These are phyloP conservation scores for Pythium sukuiense DNA, from an alignment of 352 stramenopile species.

Conservation along the genomic window DNA sequence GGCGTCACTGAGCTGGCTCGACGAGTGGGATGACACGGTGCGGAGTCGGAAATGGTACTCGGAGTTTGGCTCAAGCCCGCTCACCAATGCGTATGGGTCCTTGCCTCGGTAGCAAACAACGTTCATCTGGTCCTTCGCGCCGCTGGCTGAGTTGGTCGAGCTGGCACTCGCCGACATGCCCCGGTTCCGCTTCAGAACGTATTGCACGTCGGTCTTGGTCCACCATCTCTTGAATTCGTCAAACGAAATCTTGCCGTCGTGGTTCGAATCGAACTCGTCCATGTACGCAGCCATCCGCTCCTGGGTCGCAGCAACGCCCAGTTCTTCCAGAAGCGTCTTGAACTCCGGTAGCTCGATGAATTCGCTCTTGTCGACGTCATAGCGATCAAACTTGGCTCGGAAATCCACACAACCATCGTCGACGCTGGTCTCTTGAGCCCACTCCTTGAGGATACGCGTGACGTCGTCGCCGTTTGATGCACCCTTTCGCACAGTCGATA, in stretches of 20 bases:
- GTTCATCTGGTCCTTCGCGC: slow-evolving; percentile 41
- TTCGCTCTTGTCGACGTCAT: slow-evolving; percentile 67
- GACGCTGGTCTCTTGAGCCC: slow-evolving; percentile 75
- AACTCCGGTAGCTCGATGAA: slow-evolving; percentile 87
- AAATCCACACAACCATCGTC: slow-evolving; percentile 76
- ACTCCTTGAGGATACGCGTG: slow-evolving; percentile 80
- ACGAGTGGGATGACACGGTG: slow-evolving; percentile 69
- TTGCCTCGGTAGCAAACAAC: slow-evolving; percentile 77
- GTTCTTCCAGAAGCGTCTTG: slow-evolving; percentile 79
- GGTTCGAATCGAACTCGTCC: slow-evolving; percentile 76
- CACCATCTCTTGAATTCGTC: slow-evolving; percentile 90
- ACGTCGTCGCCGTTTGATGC: slow-evolving; percentile 57
- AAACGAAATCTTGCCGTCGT: slow-evolving; percentile 85
- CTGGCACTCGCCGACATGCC: slow-evolving; percentile 20
- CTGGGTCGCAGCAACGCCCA: slow-evolving; percentile 76
- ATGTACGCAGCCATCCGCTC: slow-evolving; percentile 87
- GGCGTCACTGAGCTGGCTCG: slow-evolving; percentile 73
- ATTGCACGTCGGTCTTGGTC: slow-evolving; percentile 75
- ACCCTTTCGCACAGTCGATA: slow-evolving; percentile 27
- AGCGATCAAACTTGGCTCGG: slow-evolving; percentile 68
- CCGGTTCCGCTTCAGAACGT: slow-evolving; percentile 76
- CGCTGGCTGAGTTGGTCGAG: not conserved
- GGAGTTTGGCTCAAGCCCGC: slow-evolving; percentile 81
- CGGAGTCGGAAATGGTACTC: slow-evolving; percentile 85
- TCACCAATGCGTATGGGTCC: slow-evolving; percentile 41